Percentiles rank a stretch among this genome's conserved stretches.
Evolutionary conservation across 257 asterid genomes (phyloP).

Genomic region (Solanum etuberosum): DNA sequence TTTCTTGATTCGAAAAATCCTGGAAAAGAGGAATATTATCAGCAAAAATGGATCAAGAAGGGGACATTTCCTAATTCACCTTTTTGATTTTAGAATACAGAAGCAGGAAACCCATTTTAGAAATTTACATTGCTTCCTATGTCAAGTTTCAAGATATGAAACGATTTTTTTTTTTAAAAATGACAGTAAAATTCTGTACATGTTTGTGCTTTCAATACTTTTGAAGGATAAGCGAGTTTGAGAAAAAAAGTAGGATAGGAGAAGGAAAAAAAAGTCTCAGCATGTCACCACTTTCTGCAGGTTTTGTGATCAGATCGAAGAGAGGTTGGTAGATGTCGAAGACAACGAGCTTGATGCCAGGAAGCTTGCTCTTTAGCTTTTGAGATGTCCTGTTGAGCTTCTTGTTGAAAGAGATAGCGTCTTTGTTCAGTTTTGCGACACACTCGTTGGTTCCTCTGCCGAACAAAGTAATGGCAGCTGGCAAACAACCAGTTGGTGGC

Average conservation of each 20-base stretch:
- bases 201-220: neutral
- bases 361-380: slow-evolving; percentile 35
- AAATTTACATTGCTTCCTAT: neutral
- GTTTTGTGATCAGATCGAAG: slow-evolving; percentile 40
- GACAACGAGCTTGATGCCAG: slow-evolving; percentile 66
- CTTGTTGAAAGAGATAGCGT: slow-evolving; percentile 54
- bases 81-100: neutral
- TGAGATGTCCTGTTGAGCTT: slow-evolving; percentile 55
- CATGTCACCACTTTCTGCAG: slow-evolving; percentile 41
- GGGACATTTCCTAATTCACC: neutral
- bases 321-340: slow-evolving; percentile 75
- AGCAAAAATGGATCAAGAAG: neutral
- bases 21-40: neutral
- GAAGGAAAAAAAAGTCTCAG: neutral
- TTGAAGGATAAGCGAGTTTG: neutral
- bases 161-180: neutral
- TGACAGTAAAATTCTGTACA: neutral
- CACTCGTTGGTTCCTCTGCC: slow-evolving; percentile 57
- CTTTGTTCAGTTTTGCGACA: slow-evolving; percentile 49
- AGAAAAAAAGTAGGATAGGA: neutral
- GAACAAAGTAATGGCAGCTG: slow-evolving; percentile 68
- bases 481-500: slow-evolving; percentile 83
- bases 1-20: slow-evolving; percentile 70
- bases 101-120: neutral
- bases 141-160: neutral